A percentile compares a stretch with the other conserved stretches of the same genome.
These are phyloP conservation scores for Erodium texanum DNA, from an alignment of 441 rosid species.

Conservation along the genomic window DNA sequence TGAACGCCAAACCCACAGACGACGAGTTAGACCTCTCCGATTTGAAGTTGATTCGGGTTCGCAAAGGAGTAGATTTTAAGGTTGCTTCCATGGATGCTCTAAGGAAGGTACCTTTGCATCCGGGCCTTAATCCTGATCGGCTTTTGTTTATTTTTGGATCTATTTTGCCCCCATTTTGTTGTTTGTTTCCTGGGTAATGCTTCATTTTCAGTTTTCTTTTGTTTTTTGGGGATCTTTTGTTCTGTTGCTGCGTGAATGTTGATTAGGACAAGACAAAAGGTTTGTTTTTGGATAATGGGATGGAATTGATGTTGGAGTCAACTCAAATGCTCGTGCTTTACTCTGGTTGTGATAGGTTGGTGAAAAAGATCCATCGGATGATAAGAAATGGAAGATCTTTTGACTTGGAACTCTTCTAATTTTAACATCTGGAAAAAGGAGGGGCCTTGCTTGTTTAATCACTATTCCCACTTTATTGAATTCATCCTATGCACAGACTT, in stretches of 20 bases:
- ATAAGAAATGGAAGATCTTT: not conserved
- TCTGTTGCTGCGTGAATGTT: not conserved
- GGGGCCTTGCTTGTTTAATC: too few relatives aligned
- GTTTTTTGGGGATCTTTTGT: not conserved
- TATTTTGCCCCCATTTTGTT: too few relatives aligned
- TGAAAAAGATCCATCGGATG: not conserved
- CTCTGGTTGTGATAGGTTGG: not conserved
- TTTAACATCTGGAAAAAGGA: not conserved
- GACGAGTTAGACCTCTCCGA: conserved; percentile 50
- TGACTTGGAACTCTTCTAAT: not conserved
- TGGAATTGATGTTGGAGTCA: not conserved
- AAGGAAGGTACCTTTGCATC: conserved; percentile 42
- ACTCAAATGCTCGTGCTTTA: not conserved
- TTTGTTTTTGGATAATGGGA: not conserved
- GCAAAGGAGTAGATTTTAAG: conserved; percentile 37
- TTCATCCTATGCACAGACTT: not conserved
- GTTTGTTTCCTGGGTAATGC: not conserved
- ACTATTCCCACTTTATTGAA: not conserved
- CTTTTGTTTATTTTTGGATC: not conserved
- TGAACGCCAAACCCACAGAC: too few relatives aligned
- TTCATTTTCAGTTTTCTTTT: not conserved
- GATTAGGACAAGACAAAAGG: not conserved
- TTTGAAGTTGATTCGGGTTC: conserved; percentile 46
- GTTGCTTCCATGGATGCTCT: conserved; percentile 54
- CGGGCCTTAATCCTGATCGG: not conserved